Evolutionary conservation across 768 basidiomycete genomes (phyloP), one percentile per base, ranked within the genome.

Genomic region (Porphyrellus cyaneotinctus): DNA sequence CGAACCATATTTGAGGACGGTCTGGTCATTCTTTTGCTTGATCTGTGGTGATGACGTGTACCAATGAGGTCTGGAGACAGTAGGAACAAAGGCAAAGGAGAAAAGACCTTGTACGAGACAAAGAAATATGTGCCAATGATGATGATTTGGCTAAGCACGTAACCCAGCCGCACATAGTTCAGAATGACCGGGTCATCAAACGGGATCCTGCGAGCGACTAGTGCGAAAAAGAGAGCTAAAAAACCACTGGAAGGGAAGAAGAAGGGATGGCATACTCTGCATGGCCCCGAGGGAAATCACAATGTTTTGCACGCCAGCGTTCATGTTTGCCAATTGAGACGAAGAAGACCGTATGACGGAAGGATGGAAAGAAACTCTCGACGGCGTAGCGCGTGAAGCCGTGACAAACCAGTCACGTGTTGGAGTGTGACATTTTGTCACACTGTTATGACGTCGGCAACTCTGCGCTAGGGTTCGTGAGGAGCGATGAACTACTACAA

Each of bases 1-100:
- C 81, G 49, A 38, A 87, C 90, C 90, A 73, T 95, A 99, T 81
- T 97, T 99, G 63, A 99, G 77, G 24, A 95, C 91, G 2, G 92
- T 92, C 70, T 87, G 82, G 74, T 99, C 95, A 64, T 98, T 98
- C 83, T 94, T 95, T 64, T 80, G 73, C 79, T 91, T 95, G 72
- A 97, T 84, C 91, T 97, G 58, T 20, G 45, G 8, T 42, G 57
- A 18, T 43, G 54, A 54, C 59, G 52, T 64, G 64, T 53, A 18
- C 52, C 12, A 36, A 35, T 44, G 2, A 61, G 51, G 28, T 44
- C 46, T n/a, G 28, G 43, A 9, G 9, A 37, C 9, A 2, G 24
- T 7, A 20, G 17, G 18, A 11, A 26, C 26, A 47, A 37, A 11
- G 12, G 20, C 4, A 8, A 42, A 37, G 13, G 14, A 48, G 5